Evolutionary conservation across 768 basidiomycete genomes (phyloP).

Genomic region (Macrolepiota fuliginosa): DNA sequence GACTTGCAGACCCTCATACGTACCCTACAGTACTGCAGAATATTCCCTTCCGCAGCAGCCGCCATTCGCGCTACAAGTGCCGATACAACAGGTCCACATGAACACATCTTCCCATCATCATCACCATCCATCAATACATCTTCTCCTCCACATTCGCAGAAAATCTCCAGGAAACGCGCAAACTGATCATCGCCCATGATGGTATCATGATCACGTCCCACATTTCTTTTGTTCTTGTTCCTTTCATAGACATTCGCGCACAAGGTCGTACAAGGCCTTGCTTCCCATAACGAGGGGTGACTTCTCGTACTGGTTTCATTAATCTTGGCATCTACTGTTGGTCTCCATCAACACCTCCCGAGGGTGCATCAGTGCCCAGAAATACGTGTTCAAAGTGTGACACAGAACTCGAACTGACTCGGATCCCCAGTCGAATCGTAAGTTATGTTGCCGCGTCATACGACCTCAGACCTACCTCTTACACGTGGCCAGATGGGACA

Average conservation of each 20-base stretch:
- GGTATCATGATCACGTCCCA: neutral
- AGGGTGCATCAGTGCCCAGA: neutral
- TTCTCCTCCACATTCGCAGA: neutral
- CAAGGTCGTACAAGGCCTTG: neutral
- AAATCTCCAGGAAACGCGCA: neutral
- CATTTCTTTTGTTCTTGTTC: neutral
- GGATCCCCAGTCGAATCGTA: neutral
- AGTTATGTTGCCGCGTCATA: neutral
- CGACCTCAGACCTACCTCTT: neutral
- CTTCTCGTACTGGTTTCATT: neutral
- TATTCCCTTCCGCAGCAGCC: neutral
- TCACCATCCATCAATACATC: neutral
- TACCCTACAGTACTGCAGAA: neutral
- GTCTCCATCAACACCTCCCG: conserved; percentile 5
- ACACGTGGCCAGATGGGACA: neutral
- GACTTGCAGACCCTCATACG: neutral
- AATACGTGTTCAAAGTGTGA: neutral
- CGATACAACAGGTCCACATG: neutral
- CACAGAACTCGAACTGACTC: neutral
- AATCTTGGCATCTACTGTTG: neutral
- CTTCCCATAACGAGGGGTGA: neutral
- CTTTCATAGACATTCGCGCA: neutral
- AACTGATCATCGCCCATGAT: neutral
- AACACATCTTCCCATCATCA: neutral
- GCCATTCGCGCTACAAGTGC: too few relatives aligned